Base-by-base conservation (phyloP, 768 basidiomycete genomes). In the Podaxis sp. region DNA sequence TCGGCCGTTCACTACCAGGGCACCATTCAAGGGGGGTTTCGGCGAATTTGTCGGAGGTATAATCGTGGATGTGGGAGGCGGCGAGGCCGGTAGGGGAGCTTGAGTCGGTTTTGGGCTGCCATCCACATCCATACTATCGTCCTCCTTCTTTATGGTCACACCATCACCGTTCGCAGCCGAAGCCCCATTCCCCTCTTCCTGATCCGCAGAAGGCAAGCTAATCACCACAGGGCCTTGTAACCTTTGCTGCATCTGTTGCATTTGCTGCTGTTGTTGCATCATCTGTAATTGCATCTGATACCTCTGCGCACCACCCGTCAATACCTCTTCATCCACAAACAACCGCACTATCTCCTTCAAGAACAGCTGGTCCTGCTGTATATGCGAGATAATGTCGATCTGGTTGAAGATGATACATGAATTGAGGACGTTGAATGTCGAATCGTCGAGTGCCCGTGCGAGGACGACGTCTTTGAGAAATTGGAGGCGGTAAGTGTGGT, bases 341-440 rank as follows among this genome's bases (percentile, higher is more conserved):
- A 92, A 74, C 49, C 79, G 76, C 39, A 96, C 90, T 13, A 98
- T 83, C 53, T 95, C 90, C 38, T 82, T 80, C 39, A 98, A 79
- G 72, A 98, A 92, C 11, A 75, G 71, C 1, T 82, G 83, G 68
- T 97, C 92, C 62, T 82, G 84, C 71, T 95, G 92, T 38, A 99
- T 84, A 70, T 96, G 88, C 54, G 82, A 86, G 70, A 99, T 95
- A 70, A 99, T 98, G 75, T 99, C 97, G 69, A 96, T 95, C 74
- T 99, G 96, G 77, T 99, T 97, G 84, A 96, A 99, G 72, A 98
- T 94, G 74, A 99, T 95, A 76, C 93, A 93, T 1, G 94, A 95
- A 76, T 95, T 98, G 71, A 99, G 85, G 69, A 97, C 93, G 70
- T 94, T 95, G 83, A 98, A 96, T 0, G 96, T 98, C 2, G 93